These are phyloP conservation scores for Elasticomyces elasticus DNA, from an alignment of 495 filamentous ascomycete species.

Conservation along the genomic window DNA sequence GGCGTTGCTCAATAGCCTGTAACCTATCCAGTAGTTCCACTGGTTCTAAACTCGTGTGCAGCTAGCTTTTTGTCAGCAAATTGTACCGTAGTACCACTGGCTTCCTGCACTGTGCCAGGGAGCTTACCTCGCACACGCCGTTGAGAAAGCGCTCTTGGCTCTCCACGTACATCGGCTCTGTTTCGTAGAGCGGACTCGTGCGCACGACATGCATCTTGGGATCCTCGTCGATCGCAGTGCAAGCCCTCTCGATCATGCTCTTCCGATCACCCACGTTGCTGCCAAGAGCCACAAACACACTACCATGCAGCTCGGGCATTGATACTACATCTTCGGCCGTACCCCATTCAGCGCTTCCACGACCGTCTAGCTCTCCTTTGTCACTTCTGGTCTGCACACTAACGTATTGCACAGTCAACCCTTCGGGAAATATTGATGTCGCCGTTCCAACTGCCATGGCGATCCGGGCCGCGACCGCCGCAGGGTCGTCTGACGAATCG, in stretches of 20 bases:
- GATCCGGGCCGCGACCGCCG: neutral
- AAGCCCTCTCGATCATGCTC: constrained; percentile 70
- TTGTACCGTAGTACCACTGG: neutral
- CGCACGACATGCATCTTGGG: constrained; percentile 59
- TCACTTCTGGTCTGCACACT: neutral
- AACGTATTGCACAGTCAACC: neutral
- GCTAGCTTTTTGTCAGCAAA: constrained; percentile 37
- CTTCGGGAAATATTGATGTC: neutral
- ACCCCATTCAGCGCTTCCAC: neutral
- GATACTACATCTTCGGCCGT: neutral
- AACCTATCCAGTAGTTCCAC: constrained; percentile 65
- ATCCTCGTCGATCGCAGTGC: constrained; percentile 56
- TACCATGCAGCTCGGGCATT: no score
- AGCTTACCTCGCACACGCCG: constrained; percentile 79
- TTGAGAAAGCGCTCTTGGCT: constrained; percentile 86
- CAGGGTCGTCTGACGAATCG: neutral
- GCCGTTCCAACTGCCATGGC: neutral
- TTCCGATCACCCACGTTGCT: constrained; percentile 89
- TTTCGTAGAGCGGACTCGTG: constrained; percentile 89
- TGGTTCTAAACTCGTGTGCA: constrained; percentile 69
- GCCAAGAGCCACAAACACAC: constrained; percentile 59
- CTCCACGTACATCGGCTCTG: constrained; percentile 88
- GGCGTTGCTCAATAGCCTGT: constrained; percentile 66
- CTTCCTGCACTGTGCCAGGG: neutral
- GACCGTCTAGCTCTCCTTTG: neutral